phyloP scores from a whole-genome alignment of 1,139 yeast genomes.

The Geotrichum histeridarum region DNA sequence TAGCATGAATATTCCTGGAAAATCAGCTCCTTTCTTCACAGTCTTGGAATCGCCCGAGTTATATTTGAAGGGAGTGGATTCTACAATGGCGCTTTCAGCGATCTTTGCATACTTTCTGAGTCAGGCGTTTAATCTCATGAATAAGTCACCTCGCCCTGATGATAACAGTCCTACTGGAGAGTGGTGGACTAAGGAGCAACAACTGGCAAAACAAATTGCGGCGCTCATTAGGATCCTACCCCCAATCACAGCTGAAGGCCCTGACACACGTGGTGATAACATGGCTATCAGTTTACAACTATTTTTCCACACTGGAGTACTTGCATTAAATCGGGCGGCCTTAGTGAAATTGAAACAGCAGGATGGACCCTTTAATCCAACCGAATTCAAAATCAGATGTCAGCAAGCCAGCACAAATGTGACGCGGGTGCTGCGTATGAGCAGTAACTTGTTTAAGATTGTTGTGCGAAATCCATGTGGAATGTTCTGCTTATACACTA shows the following conservation, averaged over 20 bases:
- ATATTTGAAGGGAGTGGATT: slow-evolving; percentile 4
- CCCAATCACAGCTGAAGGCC: slow-evolving; percentile 16
- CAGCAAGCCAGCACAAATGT: slow-evolving; percentile 26
- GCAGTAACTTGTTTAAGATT: slow-evolving; percentile 21
- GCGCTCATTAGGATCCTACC: slow-evolving; percentile 20
- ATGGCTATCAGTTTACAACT: slow-evolving; percentile 23
- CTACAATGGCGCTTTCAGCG: slow-evolving; percentile 11
- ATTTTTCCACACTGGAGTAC: slow-evolving; percentile 24
- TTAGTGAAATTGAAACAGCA: slow-evolving; percentile 11
- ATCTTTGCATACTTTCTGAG: slow-evolving; percentile 15
- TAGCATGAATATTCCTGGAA: slow-evolving; percentile 18
- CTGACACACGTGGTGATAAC: slow-evolving; percentile 2
- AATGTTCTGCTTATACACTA: slow-evolving; percentile 26
- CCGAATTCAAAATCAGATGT: slow-evolving; percentile 23
- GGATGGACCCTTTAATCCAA: slow-evolving; percentile 19
- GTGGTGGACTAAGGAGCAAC: slow-evolving; percentile 25
- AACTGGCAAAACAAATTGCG: slow-evolving; percentile 21
- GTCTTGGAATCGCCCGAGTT: slow-evolving; percentile 21
- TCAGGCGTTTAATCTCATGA: slow-evolving; percentile 14
- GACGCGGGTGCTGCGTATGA: slow-evolving; percentile 23
- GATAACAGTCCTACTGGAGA: slow-evolving; percentile 21
- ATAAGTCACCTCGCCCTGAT: slow-evolving; percentile 13
- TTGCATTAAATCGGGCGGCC: slow-evolving; percentile 25
- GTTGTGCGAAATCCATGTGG: slow-evolving; percentile 22
- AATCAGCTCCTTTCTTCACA: slow-evolving; percentile 15